A percentile compares a stretch with the other conserved stretches of the same genome.
Evolutionary conservation across 2,329 filamentous ascomycete genomes (phyloP).

Genomic region (Nothomitra cinnamomea): DNA sequence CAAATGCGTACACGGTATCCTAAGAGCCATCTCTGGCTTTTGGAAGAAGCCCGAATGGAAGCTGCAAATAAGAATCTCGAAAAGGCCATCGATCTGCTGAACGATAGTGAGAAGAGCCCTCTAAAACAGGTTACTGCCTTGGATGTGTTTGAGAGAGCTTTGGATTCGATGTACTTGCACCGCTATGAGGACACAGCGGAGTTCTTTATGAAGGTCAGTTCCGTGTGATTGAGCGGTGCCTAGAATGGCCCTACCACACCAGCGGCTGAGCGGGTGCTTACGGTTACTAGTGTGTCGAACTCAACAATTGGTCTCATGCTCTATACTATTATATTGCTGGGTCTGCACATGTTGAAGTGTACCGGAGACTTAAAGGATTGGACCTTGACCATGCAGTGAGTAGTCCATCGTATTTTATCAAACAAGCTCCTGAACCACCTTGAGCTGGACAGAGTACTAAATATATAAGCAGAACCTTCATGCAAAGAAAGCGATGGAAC

Average conservation of each 20-base stretch:
- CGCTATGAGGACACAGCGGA: constrained; percentile 58
- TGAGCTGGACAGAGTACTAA: neutral
- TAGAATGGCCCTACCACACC: neutral
- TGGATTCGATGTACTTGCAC: constrained; percentile 65
- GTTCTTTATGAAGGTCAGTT: constrained; percentile 45
- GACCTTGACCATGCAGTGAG: constrained; percentile 29
- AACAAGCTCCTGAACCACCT: neutral
- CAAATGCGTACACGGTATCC: constrained; percentile 68
- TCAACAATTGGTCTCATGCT: constrained; percentile 83
- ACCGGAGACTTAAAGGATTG: constrained; percentile 40
- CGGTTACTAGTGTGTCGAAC: constrained; percentile 41
- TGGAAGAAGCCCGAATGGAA: constrained; percentile 71
- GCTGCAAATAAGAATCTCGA: constrained; percentile 49
- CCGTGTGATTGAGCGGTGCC: neutral
- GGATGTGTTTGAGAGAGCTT: constrained; percentile 65
- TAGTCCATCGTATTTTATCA: neutral
- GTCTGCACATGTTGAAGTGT: constrained; percentile 61
- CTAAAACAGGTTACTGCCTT: constrained; percentile 82
- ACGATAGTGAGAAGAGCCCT: constrained; percentile 41
- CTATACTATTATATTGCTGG: constrained; percentile 84
- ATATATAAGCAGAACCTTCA: constrained; percentile 14
- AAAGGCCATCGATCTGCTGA: constrained; percentile 49
- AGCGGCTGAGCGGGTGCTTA: neutral
- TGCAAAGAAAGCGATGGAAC: constrained; percentile 40
- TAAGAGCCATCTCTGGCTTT: constrained; percentile 64